Conservation (phyloP, 176 grass and related monocot genomes). For the Eragrostis curvula region DNA sequence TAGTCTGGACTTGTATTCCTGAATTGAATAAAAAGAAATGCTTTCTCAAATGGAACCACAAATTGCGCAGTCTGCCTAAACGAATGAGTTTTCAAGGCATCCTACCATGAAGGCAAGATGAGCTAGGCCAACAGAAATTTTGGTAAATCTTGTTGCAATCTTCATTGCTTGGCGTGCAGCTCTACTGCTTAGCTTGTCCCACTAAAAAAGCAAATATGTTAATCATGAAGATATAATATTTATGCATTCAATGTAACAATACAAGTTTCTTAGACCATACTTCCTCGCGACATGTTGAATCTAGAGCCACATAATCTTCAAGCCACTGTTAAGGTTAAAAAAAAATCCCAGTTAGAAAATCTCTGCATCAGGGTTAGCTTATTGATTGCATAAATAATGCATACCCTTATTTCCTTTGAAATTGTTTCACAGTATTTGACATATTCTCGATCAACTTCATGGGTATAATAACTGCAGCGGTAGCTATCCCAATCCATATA, state of each 20-base stretch:
- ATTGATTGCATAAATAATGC: slow-evolving; percentile 5
- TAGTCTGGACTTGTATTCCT: not conserved
- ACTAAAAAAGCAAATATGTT: slow-evolving; percentile 4
- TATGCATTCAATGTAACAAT: not conserved
- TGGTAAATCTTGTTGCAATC: not conserved
- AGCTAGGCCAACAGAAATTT: not conserved
- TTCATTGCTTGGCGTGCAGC: not conserved
- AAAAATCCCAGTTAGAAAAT: not conserved
- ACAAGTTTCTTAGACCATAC: not conserved
- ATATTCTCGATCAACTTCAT: slow-evolving; percentile 23
- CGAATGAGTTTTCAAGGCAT: not conserved
- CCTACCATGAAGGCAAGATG: not conserved
- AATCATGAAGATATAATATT: not conserved
- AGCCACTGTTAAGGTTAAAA: slow-evolving; percentile 17
- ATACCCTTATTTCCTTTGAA: slow-evolving; percentile 9
- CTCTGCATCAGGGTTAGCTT: not conserved
- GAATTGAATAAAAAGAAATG: not conserved
- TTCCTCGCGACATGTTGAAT: not conserved
- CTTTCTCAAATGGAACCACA: not conserved
- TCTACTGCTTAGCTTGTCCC: not conserved
- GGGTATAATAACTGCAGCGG: not conserved
- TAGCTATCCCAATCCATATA: slow-evolving; percentile 2
- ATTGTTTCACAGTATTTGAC: slow-evolving; percentile 16
- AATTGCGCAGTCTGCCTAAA: not conserved
- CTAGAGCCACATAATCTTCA: not conserved